A percentile compares a stretch with the other conserved stretches of the same genome.
Conservation (phyloP, 495 filamentous ascomycete genomes). For the Paragyromitra xinjiangensis region DNA sequence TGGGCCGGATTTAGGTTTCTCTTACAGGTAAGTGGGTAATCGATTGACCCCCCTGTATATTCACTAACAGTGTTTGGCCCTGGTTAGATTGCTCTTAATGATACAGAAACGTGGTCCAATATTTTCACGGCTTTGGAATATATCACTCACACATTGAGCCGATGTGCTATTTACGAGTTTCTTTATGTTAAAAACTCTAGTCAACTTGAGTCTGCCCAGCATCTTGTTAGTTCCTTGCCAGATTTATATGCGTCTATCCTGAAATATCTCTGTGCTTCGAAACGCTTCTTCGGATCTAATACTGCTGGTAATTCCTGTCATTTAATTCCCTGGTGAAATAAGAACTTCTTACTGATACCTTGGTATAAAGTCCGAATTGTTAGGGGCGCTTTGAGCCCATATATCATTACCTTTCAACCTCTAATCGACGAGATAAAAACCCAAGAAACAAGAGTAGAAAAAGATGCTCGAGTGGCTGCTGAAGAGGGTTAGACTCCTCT, state of each 20-base stretch:
- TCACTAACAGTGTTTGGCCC: neutral
- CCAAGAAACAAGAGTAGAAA: conserved; percentile 8
- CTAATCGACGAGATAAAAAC: conserved; percentile 9
- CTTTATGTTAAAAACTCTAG: conserved; percentile 47
- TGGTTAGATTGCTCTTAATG: conserved; percentile 48
- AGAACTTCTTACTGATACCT: neutral
- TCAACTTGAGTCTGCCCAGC: neutral
- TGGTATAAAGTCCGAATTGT: conserved; percentile 2
- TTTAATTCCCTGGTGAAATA: neutral
- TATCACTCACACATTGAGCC: conserved; percentile 52
- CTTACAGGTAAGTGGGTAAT: conserved; percentile 55
- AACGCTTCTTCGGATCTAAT: neutral
- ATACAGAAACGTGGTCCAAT: conserved; percentile 39
- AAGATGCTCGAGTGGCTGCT: neutral
- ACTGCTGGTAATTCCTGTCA: neutral
- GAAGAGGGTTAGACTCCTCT: conserved; percentile 2
- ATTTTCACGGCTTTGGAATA: conserved; percentile 55
- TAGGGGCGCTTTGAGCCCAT: neutral
- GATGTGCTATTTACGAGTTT: conserved; percentile 53
- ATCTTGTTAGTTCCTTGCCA: conserved; percentile 5
- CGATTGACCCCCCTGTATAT: neutral
- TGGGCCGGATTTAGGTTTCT: conserved; percentile 63
- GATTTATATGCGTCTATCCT: conserved; percentile 32
- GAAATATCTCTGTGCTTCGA: conserved; percentile 38
- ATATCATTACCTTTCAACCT: conserved; percentile 14